Evolutionary conservation across 352 stramenopile genomes (phyloP), one percentile per base, ranked within the genome.

Genomic region (Phytophthora parvispora): DNA sequence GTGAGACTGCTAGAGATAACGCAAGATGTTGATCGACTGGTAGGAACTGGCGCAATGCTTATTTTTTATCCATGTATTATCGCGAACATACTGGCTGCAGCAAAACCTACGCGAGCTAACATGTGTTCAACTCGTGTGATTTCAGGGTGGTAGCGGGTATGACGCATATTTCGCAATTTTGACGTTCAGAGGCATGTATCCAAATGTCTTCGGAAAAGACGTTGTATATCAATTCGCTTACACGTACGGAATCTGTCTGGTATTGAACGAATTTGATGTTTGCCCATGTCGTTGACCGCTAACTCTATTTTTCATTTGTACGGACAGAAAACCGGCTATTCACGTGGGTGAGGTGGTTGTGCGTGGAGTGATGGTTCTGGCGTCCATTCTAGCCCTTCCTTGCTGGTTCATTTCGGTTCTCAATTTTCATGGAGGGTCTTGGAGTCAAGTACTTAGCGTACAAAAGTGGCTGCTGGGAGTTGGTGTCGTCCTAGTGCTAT

Each of bases 211-310:
- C 29, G 87, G 84, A 28, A 81, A 83, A 27, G 62, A 81, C 6
- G 74, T 96, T 38, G 61, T 77, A 8, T 96, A 96, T 66, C 77
- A 92, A 25, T 93, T 96, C 60, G 83, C 82, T 2, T 96, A 92
- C 66, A 92, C 87, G 89, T 96, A 84, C 42, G 84, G 78, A 24
- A 51, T n/a, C 31, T 47, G 10, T 6, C 16, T 69, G n/a, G n/a
- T n/a, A n/a, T 43, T 51, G 24, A 3, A 13, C 9, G 13, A 48
- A 15, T 36, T 45, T 18, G 18, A 12, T 32, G 10, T 51, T 45
- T 63, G 18, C 34, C 45, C 12, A n/a, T 36, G 20, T 12, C 15
- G 36, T 43, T 6, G 36, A 9, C 16, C 27, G 13, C 32, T 53
- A 40, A 43, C 9, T 56, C n/a, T 71, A 2, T n/a, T 24, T 25